Evolutionary conservation across 2,329 filamentous ascomycete species (phyloP), one percentile per base, ranked within the genome.

Genomic region (Trichoderma brevicompactum): DNA sequence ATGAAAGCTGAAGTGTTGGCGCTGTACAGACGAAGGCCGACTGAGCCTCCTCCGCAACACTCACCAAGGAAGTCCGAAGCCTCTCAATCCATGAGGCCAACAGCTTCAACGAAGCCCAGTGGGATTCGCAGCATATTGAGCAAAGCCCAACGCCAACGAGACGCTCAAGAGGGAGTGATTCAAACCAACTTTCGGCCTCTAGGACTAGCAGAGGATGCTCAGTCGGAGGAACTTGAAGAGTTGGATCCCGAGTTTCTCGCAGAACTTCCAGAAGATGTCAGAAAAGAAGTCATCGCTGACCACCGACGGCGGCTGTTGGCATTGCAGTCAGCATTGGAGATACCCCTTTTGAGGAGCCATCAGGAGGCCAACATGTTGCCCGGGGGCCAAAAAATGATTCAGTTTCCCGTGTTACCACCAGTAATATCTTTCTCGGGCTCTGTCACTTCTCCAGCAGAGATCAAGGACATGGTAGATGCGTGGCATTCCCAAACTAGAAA

Each of bases 1-100:
- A 87, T 99, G 74, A 91, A 94, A 68, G 87, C 88, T 1, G 95
- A 98, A 76, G 82, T 98, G 0, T 78, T 97, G 8, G 88, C 86
- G 2, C 88, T 90, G 40, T 96, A 97, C 73, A 76, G 79, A 60
- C 75, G 75, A 59, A 71, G 72, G 23, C 72, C 70, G 7, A 72
- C 75, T 6, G 80, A 79, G 66, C 72, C 74, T 5, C 68, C 75
- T 3, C 77, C 79, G 12, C 78, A 76, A 2, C 82, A 84, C 66
- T 88, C 85, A 0, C 86, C 86, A 7, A 82, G 83, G 43, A 89
- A 87, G 71, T 82, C 83, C 65, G 80, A 84, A 17, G 72, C 82
- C 44, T 78, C 85, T 46, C 80, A 83, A 34, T 74, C 78, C 7
- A 83, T 82, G 71, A 86, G 85, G 64, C 79, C 81, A 48, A 79